Percentiles rank a stretch among this genome's conserved stretches.
These are phyloP conservation scores for Rhodotorula sp. DNA, from an alignment of 1,284 basidiomycete genomes.

Conservation along the genomic window DNA sequence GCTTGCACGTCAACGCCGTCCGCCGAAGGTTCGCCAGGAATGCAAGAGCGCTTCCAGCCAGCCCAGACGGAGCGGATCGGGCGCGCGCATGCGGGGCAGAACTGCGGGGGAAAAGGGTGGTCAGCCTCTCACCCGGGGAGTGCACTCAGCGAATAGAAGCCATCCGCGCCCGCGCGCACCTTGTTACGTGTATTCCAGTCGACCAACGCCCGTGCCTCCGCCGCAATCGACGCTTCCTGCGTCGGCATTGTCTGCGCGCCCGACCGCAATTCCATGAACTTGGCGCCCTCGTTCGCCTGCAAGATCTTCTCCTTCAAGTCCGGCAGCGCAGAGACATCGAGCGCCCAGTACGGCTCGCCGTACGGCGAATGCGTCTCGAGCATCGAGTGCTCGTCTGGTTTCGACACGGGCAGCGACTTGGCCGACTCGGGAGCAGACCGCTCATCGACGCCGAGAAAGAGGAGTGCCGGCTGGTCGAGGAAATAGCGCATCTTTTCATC, in stretches of 20 bases:
- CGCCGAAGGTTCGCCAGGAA: slow-evolving; percentile 64
- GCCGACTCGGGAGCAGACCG: slow-evolving; percentile 48
- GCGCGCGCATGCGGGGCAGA: slow-evolving; percentile 83
- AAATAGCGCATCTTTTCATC: slow-evolving; percentile 26
- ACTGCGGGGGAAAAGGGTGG: slow-evolving; percentile 53
- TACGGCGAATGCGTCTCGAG: slow-evolving; percentile 60
- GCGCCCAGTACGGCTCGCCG: slow-evolving; percentile 73
- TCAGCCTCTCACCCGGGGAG: slow-evolving; percentile 6
- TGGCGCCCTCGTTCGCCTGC: slow-evolving; percentile 48
- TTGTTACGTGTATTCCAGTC: slow-evolving; percentile 88
- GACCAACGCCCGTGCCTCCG: slow-evolving; percentile 70
- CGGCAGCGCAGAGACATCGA: slow-evolving; percentile 64
- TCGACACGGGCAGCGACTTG: slow-evolving; percentile 56
- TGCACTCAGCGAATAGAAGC: not conserved
- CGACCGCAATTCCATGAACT: slow-evolving; percentile 60
- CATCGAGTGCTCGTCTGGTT: slow-evolving; percentile 44
- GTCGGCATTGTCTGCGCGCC: slow-evolving; percentile 51
- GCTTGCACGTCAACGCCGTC: slow-evolving; percentile 52
- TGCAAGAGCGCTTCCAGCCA: slow-evolving; percentile 89
- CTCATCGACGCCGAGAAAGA: slow-evolving; percentile 80
- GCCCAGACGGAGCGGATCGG: slow-evolving; percentile 84
- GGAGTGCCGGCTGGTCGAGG: slow-evolving; percentile 48
- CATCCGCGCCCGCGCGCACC: slow-evolving; percentile 49
- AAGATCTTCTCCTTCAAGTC: slow-evolving; percentile 53
- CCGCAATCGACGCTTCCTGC: slow-evolving; percentile 68